Conservation (phyloP, 148 eudicot genomes). For the Rheum nobile region DNA sequence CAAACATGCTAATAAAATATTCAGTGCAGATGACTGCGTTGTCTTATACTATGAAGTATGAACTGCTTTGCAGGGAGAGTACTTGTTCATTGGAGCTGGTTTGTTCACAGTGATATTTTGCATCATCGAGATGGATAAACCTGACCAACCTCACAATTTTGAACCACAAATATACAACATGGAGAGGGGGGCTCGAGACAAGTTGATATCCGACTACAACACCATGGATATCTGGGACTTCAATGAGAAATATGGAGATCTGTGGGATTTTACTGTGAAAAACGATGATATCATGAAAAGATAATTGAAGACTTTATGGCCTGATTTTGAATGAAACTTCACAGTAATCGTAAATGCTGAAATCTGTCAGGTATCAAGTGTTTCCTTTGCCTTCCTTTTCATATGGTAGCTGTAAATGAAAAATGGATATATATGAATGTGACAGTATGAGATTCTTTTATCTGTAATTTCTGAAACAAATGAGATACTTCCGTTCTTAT, state of each 20-base stretch:
- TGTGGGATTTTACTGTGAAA: slow-evolving; percentile 82
- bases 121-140: slow-evolving; percentile 80
- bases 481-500: too few species aligned
- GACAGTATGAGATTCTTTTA: neutral
- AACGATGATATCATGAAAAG: slow-evolving; percentile 62
- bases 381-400: neutral
- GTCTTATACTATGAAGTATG: neutral
- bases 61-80: slow-evolving; percentile 52
- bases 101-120: slow-evolving; percentile 57
- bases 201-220: slow-evolving; percentile 79
- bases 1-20: neutral
- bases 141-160: slow-evolving; percentile 78
- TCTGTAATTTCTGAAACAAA: too few species aligned
- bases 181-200: slow-evolving; percentile 86
- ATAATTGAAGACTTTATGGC: slow-evolving; percentile 11
- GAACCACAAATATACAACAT: slow-evolving; percentile 92
- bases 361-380: neutral
- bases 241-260: slow-evolving; percentile 87
- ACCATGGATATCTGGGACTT: slow-evolving; percentile 96
- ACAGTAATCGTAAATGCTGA: neutral
- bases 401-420: neutral
- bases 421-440: neutral
- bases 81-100: slow-evolving; percentile 84
- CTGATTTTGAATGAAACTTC: neutral
- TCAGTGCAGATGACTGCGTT: neutral